These are phyloP conservation scores for Botryosphaeria dothidea DNA, from an alignment of 2,329 filamentous ascomycete genomes.

Conservation along the genomic window DNA sequence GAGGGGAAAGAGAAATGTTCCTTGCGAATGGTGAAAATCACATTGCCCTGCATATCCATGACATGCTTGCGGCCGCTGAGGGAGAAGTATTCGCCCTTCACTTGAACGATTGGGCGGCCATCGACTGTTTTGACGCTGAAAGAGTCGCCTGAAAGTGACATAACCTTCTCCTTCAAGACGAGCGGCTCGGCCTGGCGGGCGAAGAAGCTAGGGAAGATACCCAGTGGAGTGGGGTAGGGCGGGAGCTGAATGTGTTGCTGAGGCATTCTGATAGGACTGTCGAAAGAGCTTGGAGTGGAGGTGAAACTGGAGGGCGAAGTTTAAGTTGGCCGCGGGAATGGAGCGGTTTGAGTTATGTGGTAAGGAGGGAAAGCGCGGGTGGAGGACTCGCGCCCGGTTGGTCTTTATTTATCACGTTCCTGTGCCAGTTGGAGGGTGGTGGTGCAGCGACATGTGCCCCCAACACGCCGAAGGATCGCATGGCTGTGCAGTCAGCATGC, in stretches of 20 bases:
- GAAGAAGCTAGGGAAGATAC: slow-evolving; percentile 32
- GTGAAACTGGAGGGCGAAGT: background rate
- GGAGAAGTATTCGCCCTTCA: slow-evolving; percentile 57
- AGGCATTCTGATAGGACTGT: background rate
- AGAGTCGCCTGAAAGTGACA: slow-evolving; percentile 64
- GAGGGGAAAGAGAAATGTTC: slow-evolving; percentile 53
- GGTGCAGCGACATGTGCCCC: background rate
- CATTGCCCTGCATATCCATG: slow-evolving; percentile 53
- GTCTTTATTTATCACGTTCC: background rate
- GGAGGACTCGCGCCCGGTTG: background rate
- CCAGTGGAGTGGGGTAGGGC: slow-evolving; percentile 18
- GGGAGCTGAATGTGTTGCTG: background rate
- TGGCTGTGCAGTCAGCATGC: background rate
- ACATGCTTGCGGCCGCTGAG: slow-evolving; percentile 59
- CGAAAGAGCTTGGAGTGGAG: background rate
- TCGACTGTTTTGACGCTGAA: slow-evolving; percentile 62
- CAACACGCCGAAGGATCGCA: slow-evolving; percentile 1
- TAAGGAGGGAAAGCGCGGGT: background rate
- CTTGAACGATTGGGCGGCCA: slow-evolving; percentile 56
- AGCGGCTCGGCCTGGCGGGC: slow-evolving; percentile 45
- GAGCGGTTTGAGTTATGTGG: background rate
- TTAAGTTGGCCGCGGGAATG: background rate
- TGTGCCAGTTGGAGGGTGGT: background rate
- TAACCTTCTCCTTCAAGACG: slow-evolving; percentile 61
- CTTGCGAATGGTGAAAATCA: slow-evolving; percentile 61